Evolutionary conservation across 148 eudicot species (phyloP).

Genomic region (Rhododendron molle): DNA sequence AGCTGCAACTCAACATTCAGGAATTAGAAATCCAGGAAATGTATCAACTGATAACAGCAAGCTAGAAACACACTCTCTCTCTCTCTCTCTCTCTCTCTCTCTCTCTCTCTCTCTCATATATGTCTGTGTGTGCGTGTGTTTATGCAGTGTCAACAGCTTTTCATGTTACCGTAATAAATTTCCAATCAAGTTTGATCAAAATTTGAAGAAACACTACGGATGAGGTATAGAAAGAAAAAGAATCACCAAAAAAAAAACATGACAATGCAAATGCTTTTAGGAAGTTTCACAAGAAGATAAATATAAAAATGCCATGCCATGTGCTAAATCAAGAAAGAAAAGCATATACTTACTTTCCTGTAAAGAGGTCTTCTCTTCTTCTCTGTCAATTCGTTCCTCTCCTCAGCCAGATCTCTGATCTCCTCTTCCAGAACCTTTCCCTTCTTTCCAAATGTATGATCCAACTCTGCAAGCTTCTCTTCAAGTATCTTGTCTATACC

Average conservation of each 20-base stretch:
- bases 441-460: constrained; percentile 87
- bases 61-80: not conserved
- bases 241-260: not conserved
- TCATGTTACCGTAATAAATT: not conserved
- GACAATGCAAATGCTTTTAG: not conserved
- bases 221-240: not conserved
- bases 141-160: not conserved
- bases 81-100: no score
- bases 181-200: not conserved
- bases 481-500: constrained; percentile 72
- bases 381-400: constrained; percentile 81
- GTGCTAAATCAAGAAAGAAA: not conserved
- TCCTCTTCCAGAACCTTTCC: constrained; percentile 88
- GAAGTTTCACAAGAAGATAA: not conserved
- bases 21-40: not conserved
- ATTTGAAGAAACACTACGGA: not conserved
- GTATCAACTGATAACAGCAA: not conserved
- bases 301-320: not conserved
- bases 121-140: no score
- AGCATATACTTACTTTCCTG: constrained; percentile 64
- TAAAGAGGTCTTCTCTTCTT: constrained; percentile 68
- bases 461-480: constrained; percentile 73
- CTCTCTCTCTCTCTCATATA: no score
- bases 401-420: constrained; percentile 89
- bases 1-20: not conserved